Conservation (phyloP, 1,284 basidiomycete species). For the Apiotrichum porosum region DNA sequence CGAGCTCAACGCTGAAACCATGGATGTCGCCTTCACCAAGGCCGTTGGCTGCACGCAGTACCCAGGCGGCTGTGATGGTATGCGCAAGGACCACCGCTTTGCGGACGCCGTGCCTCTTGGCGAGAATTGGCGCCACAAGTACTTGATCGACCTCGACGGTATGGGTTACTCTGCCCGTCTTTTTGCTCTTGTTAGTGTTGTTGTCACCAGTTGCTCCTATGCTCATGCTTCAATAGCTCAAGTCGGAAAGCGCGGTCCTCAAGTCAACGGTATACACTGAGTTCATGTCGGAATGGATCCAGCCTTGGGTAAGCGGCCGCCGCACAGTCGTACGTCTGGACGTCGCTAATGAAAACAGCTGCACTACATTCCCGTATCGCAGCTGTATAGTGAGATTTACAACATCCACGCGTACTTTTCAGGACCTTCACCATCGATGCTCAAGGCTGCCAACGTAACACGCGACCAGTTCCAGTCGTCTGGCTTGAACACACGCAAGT, state of each 20-base stretch:
- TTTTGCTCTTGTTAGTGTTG: conserved; percentile 75
- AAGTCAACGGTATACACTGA: conserved; percentile 87
- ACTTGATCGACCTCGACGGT: conserved; percentile 84
- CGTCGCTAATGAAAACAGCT: no score
- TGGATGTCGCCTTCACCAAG: conserved; percentile 85
- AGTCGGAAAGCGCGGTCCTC: conserved; percentile 72
- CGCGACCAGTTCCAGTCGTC: conserved; percentile 40
- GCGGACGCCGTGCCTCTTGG: conserved; percentile 72
- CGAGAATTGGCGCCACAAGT: conserved; percentile 87
- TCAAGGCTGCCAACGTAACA: conserved; percentile 54
- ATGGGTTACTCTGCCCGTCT: conserved; percentile 91
- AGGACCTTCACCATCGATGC: conserved; percentile 62
- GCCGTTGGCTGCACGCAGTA: conserved; percentile 64
- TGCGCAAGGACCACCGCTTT: conserved; percentile 67
- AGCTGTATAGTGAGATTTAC: conserved; percentile 82
- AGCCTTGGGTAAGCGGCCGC: conserved; percentile 49
- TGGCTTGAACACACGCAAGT: conserved; percentile 44
- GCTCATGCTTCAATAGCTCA: no score
- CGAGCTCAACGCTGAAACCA: conserved; percentile 69
- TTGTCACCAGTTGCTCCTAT: no score
- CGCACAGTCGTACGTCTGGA: background rate
- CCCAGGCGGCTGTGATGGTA: conserved; percentile 71
- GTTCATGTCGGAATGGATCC: conserved; percentile 64
- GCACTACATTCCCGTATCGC: conserved; percentile 85
- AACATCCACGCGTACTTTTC: conserved; percentile 88